phyloP scores from a whole-genome alignment of 1,284 basidiomycete species.

The Ceratorhiza oryzae-sativae region DNA sequence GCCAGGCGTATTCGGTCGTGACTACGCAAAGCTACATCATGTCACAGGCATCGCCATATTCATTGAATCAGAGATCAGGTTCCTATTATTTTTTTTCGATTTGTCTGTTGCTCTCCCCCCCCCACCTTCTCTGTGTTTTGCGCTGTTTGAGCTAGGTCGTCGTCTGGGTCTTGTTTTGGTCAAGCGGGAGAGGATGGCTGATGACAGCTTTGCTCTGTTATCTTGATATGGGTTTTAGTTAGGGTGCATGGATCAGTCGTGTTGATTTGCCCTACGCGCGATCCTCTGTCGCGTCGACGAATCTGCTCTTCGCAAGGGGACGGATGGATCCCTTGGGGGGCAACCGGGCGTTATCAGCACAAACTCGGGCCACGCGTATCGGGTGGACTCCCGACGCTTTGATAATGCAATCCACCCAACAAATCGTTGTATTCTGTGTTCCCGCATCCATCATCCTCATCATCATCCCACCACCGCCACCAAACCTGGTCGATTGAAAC shows the following conservation, averaged over 20 bases:
- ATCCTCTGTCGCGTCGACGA: neutral
- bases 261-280: conserved; percentile 3
- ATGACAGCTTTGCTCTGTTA: neutral
- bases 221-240: conserved; percentile 12
- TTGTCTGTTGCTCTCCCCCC: neutral
- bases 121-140: conserved; percentile 5
- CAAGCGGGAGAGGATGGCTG: neutral
- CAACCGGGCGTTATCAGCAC: too few species aligned
- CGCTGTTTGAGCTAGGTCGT: too few species aligned
- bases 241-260: neutral
- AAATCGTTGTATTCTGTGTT: neutral
- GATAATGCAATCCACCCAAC: neutral
- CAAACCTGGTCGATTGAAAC: neutral
- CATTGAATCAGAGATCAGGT: too few species aligned
- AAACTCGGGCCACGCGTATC: too few species aligned
- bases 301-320: neutral
- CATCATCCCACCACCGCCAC: neutral
- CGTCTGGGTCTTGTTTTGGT: neutral
- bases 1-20: too few species aligned
- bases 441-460: neutral
- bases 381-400: neutral
- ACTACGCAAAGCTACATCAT: too few species aligned
- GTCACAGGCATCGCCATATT: too few species aligned
- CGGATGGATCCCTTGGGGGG: conserved; percentile 14
- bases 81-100: too few species aligned